These are phyloP conservation scores for Xylariaceae sp. DNA, from an alignment of 2,329 filamentous ascomycete genomes.

Conservation along the genomic window DNA sequence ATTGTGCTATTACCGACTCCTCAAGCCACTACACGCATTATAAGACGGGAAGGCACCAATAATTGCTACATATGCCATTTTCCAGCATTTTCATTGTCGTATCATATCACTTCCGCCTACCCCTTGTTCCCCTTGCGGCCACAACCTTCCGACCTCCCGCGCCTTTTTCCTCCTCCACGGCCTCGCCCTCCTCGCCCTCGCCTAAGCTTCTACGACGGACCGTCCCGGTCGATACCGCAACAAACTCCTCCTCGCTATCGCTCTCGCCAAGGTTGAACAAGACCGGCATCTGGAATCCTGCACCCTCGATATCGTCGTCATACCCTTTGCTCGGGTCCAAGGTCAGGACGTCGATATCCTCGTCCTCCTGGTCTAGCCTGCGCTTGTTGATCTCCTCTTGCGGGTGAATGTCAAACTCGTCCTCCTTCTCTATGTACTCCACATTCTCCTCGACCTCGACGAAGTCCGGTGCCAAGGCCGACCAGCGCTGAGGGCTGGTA, in stretches of 20 bases:
- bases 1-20: no score
- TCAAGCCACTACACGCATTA: no score
- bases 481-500: slow-evolving; percentile 94
- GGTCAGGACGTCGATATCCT: slow-evolving; percentile 87
- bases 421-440: slow-evolving; percentile 91
- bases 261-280: slow-evolving; percentile 91
- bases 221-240: slow-evolving; percentile 72
- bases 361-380: slow-evolving; percentile 87
- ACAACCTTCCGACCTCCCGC: slow-evolving; percentile 36
- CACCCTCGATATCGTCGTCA: slow-evolving; percentile 57
- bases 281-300: slow-evolving; percentile 87
- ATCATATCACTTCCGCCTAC: slow-evolving; percentile 42
- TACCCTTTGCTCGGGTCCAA: slow-evolving; percentile 68
- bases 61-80: no score
- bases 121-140: slow-evolving; percentile 42
- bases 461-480: slow-evolving; percentile 93
- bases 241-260: slow-evolving; percentile 90
- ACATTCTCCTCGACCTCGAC: slow-evolving; percentile 98
- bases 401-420: slow-evolving; percentile 97
- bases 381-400: slow-evolving; percentile 93
- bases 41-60: not conserved
- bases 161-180: slow-evolving; percentile 42
- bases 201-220: slow-evolving; percentile 85
- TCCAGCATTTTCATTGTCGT: no score
- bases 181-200: slow-evolving; percentile 66